These are phyloP conservation scores for Globisporangium sylvaticum DNA, from an alignment of 352 stramenopile species.

Conservation along the genomic window DNA sequence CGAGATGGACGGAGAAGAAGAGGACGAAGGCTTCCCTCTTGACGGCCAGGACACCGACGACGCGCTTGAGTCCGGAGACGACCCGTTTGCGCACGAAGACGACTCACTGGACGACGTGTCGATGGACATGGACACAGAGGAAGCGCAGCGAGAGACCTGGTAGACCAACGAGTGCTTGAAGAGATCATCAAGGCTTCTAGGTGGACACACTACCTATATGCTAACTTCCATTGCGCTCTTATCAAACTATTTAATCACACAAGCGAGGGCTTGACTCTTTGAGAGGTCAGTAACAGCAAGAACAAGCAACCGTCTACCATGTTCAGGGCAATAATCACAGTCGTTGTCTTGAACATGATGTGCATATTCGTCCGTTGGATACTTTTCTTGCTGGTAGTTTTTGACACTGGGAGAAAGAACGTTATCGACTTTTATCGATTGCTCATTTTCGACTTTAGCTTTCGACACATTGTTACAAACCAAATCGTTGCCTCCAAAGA, in stretches of 20 bases:
- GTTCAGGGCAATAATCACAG: too few species aligned
- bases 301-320: too few species aligned
- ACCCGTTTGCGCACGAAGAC: conserved; percentile 29
- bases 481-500: background rate
- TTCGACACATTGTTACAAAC: background rate
- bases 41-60: conserved; percentile 28
- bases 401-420: background rate
- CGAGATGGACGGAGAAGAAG: conserved; percentile 31
- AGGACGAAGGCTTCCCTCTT: conserved; percentile 25
- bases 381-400: background rate
- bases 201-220: background rate
- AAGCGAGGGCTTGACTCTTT: background rate
- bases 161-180: background rate
- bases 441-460: background rate
- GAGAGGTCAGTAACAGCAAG: too few species aligned
- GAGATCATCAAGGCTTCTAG: background rate
- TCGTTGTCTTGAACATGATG: too few species aligned
- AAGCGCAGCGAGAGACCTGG: conserved; percentile 6
- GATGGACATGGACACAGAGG: conserved; percentile 34
- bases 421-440: background rate
- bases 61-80: conserved; percentile 21
- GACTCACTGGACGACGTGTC: conserved; percentile 35
- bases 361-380: background rate
- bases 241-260: background rate
- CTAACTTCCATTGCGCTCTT: background rate